phyloP scores from a whole-genome alignment of 2,329 filamentous ascomycete genomes.

The Onygenales sp. region DNA sequence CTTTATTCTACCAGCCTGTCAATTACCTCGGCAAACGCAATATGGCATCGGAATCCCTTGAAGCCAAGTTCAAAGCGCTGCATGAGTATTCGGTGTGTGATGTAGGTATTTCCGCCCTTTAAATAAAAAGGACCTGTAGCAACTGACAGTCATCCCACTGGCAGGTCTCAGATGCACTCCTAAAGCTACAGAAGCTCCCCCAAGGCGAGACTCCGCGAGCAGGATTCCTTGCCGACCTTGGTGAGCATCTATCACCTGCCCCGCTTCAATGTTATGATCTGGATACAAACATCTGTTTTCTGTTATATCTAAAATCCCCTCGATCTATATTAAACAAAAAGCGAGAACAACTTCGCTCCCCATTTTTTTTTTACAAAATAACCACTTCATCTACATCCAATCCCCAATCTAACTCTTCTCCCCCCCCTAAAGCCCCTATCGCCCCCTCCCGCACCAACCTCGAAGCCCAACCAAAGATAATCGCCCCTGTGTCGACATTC shows the following conservation, averaged over 20 bases:
- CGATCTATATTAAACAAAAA: background rate
- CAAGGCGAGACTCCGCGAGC: constrained; percentile 45
- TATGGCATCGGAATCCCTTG: constrained; percentile 22
- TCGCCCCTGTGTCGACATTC: constrained; percentile 36
- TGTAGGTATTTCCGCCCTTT: constrained; percentile 18
- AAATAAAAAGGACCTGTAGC: background rate
- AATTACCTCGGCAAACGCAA: background rate
- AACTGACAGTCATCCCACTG: background rate
- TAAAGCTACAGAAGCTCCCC: constrained; percentile 49
- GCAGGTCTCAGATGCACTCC: constrained; percentile 61
- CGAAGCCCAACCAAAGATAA: constrained; percentile 22
- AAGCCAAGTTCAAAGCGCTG: constrained; percentile 25
- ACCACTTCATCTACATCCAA: too few relatives aligned
- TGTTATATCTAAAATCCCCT: too few relatives aligned
- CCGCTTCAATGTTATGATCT: background rate
- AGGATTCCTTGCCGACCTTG: constrained; percentile 57
- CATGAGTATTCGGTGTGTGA: constrained; percentile 34
- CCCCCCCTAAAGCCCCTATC: constrained; percentile 21
- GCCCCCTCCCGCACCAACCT: constrained; percentile 23
- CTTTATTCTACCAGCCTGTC: background rate
- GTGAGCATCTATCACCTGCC: constrained; percentile 25
- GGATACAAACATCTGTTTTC: too few relatives aligned
- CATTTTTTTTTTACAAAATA: background rate
- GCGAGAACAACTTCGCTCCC: background rate
- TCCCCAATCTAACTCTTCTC: background rate